phyloP scores from a whole-genome alignment of 768 basidiomycete genomes.

The Pleurotus djamor region DNA sequence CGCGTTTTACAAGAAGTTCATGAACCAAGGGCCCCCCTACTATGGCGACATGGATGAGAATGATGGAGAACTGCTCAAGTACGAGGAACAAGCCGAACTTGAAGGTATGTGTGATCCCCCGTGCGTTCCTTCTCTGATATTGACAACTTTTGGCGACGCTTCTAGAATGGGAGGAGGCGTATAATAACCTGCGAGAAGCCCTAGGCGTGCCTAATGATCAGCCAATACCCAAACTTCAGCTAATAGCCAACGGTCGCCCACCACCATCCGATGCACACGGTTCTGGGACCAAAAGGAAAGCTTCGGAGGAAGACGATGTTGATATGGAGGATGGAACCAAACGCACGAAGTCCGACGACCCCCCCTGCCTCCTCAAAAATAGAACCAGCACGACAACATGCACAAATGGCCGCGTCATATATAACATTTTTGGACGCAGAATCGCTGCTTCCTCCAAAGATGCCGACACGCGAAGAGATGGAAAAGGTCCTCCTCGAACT shows the following conservation, averaged over 20 bases:
- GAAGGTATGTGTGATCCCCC: slow-evolving; percentile 47
- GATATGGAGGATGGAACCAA: slow-evolving; percentile 36
- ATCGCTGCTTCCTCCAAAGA: slow-evolving; percentile 69
- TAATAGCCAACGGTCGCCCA: slow-evolving; percentile 19
- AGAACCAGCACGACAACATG: slow-evolving; percentile 35
- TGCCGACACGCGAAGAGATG: slow-evolving; percentile 80
- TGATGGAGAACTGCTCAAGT: slow-evolving; percentile 64
- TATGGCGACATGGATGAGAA: slow-evolving; percentile 90
- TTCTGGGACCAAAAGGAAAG: slow-evolving; percentile 51
- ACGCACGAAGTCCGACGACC: slow-evolving; percentile 23
- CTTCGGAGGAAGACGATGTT: slow-evolving; percentile 38
- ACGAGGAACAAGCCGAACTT: slow-evolving; percentile 70
- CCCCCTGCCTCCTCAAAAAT: slow-evolving; percentile 19
- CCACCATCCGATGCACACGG: slow-evolving; percentile 18
- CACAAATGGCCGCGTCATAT: slow-evolving; percentile 61
- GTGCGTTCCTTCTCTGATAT: background rate
- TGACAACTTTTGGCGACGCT: background rate
- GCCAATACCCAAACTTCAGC: slow-evolving; percentile 51
- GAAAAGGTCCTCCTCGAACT: slow-evolving; percentile 71
- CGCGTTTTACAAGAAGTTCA: slow-evolving; percentile 83
- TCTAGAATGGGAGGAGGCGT: slow-evolving; percentile 68
- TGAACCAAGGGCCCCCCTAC: slow-evolving; percentile 83
- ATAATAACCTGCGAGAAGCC: slow-evolving; percentile 47
- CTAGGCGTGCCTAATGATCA: slow-evolving; percentile 52
- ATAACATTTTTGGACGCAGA: slow-evolving; percentile 77